Evolutionary conservation across 2,329 filamentous ascomycete genomes (phyloP).

Genomic region (Tolypocladium pustulatum): DNA sequence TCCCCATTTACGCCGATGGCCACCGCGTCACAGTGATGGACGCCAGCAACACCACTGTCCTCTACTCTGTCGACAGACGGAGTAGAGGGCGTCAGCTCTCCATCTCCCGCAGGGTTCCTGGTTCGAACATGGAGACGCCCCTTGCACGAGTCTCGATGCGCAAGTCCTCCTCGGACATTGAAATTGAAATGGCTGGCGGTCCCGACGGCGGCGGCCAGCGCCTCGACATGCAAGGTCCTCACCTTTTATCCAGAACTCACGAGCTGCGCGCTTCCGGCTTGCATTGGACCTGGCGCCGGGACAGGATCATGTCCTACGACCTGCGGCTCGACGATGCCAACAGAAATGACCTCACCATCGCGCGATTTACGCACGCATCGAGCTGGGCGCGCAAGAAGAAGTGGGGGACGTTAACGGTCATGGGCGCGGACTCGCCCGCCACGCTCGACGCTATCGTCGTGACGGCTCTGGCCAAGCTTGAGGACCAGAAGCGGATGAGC

Average conservation of each 20-base stretch:
- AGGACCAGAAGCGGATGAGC: neutral
- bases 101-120: neutral
- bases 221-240: neutral
- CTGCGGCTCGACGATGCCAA: neutral
- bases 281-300: neutral
- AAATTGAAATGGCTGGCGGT: neutral
- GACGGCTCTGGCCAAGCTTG: neutral
- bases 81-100: neutral
- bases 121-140: neutral
- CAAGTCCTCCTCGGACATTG: neutral
- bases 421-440: neutral
- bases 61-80: neutral
- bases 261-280: neutral
- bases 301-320: neutral
- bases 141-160: neutral
- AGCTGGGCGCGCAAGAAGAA: neutral
- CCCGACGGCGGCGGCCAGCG: neutral
- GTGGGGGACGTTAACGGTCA: neutral
- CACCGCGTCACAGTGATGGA: neutral
- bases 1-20: neutral
- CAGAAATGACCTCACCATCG: neutral
- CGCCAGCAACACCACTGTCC: neutral
- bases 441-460: neutral
- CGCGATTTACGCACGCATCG: neutral
- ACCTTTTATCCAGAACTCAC: neutral